Conservation (phyloP, 768 basidiomycete genomes). For the Boletus eberwhitei region DNA sequence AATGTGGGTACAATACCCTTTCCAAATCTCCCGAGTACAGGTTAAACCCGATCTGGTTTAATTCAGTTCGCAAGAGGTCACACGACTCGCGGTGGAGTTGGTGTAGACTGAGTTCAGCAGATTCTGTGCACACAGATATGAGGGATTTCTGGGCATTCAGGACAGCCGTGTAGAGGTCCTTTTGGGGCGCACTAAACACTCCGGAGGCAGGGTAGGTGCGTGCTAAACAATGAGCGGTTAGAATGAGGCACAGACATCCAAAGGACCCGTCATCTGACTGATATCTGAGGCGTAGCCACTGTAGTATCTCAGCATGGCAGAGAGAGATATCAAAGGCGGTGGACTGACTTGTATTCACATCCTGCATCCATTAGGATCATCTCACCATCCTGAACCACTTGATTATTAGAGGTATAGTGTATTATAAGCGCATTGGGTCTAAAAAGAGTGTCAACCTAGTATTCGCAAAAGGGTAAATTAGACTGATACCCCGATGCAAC, state of each 20-base stretch:
- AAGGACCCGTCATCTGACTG: constrained; percentile 45
- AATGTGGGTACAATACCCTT: constrained; percentile 84
- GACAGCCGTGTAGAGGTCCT: constrained; percentile 80
- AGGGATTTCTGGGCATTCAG: constrained; percentile 70
- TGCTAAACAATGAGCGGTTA: constrained; percentile 40
- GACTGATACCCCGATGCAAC: constrained; percentile 80
- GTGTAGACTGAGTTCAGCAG: constrained; percentile 56
- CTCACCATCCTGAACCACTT: constrained; percentile 65
- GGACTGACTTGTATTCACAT: constrained; percentile 80
- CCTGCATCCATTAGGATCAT: constrained; percentile 87
- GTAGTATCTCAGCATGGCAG: constrained; percentile 5
- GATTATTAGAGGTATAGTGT: constrained; percentile 93
- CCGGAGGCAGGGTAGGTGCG: constrained; percentile 89
- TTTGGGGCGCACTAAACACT: constrained; percentile 72
- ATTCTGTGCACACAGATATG: constrained; percentile 56
- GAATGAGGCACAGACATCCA: background rate
- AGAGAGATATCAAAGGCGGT: background rate
- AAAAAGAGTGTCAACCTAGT: background rate
- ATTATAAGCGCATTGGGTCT: constrained; percentile 88
- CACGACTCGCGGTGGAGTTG: constrained; percentile 77
- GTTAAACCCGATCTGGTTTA: constrained; percentile 59
- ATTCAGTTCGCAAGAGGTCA: constrained; percentile 61
- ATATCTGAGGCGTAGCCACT: constrained; percentile 96
- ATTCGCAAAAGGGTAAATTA: background rate
- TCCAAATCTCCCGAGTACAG: constrained; percentile 55